Evolutionary conservation across 257 asterid genomes (phyloP).

Genomic region (Capsicum chinense): DNA sequence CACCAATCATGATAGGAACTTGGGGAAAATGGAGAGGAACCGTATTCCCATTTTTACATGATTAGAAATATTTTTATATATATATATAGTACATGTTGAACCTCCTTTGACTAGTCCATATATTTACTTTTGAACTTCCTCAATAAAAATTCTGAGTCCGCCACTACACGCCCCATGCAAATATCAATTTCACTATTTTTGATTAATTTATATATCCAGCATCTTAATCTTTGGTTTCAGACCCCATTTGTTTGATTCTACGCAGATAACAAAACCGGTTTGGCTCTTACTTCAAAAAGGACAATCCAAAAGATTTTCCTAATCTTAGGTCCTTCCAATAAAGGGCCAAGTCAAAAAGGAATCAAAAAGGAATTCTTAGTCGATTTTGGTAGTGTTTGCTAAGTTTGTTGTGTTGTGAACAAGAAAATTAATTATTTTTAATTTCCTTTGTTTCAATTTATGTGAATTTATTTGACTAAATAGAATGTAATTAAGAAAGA

Average conservation of each 20-base stretch:
- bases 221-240: slow-evolving; percentile 22
- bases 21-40: too few relatives aligned
- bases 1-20: too few relatives aligned
- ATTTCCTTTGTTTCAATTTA: neutral
- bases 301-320: slow-evolving; percentile 21
- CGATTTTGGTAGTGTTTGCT: neutral
- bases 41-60: too few relatives aligned
- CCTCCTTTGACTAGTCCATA: too few relatives aligned
- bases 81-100: too few relatives aligned
- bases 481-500: neutral
- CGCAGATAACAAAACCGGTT: neutral
- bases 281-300: neutral
- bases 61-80: too few relatives aligned
- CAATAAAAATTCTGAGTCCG: too few relatives aligned
- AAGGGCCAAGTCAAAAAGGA: slow-evolving; percentile 28
- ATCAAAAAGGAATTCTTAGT: slow-evolving; percentile 28
- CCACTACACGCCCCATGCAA: neutral
- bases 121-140: too few relatives aligned
- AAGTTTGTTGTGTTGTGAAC: neutral
- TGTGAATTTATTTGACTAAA: neutral
- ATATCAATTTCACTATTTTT: neutral
- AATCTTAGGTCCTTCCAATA: neutral
- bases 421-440: neutral
- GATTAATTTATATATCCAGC: neutral
- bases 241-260: slow-evolving; percentile 14